Evolutionary conservation across 2,329 filamentous ascomycete genomes (phyloP), one percentile per base, ranked within the genome.

Genomic region (Talaromyces pinophilus): DNA sequence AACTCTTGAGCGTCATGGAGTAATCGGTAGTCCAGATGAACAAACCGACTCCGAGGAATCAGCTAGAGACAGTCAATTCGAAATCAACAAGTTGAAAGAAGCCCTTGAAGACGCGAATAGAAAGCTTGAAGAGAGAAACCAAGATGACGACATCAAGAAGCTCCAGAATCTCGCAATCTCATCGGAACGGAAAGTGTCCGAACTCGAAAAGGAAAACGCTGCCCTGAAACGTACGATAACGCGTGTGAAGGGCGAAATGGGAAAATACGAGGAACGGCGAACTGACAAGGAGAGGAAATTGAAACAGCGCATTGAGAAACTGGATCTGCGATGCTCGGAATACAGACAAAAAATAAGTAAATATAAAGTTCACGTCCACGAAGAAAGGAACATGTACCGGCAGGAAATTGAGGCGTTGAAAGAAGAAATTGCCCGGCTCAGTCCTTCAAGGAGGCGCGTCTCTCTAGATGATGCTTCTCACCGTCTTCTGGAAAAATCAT

Each of bases 221-320:
- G 71, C 72, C 0, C 73, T 82, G 59, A 82, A 82, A 65, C 75
- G 76, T 54, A 79, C 73, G 8, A 70, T 82, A 28, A 74, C 77
- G 13, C 74, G 78, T 15, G 73, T 80, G 44, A 82, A 81, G 69
- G 74, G 76, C 62, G 79, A 80, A 62, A 80, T 80, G 74, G 75
- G 72, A 33, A 77, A 76, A 61, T 81, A 80, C 54, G 79, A 81
- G 65, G 76, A 74, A 22, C 74, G 79, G 28, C 78, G 80, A 65
- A 78, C 79, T 59, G 76, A 80, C 25, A 79, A 80, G 63, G 80
- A 82, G 70, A 73, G 73, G 7, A 79, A 74, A 62, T 69, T 80
- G 25, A 81, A 79, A 67, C 74, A 78, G 59, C 74, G 78, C 64
- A 79, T 80, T 48, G 70, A 73, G 42, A 79, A 77, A 62, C 68